phyloP scores from a whole-genome alignment of 1,284 basidiomycete species.

The Anthracocystis panici-leucophaei region DNA sequence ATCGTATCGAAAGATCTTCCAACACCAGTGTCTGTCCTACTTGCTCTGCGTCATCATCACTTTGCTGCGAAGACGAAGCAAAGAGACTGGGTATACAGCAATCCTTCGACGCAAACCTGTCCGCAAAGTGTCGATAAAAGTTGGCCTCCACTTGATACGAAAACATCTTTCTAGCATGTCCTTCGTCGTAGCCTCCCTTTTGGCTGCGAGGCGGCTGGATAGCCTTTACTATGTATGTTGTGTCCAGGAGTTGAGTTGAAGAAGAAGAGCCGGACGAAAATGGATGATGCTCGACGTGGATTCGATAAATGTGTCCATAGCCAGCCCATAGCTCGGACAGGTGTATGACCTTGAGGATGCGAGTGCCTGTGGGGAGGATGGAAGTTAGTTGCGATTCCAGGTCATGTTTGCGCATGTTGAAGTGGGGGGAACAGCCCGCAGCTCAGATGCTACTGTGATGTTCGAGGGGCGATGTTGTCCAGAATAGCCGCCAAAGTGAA shows the following conservation, averaged over 20 bases:
- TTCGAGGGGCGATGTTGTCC: background rate
- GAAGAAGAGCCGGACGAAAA: background rate
- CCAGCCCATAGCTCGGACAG: slow-evolving; percentile 48
- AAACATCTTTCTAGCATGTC: slow-evolving; percentile 45
- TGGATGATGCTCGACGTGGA: slow-evolving; percentile 17
- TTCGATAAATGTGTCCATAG: slow-evolving; percentile 43
- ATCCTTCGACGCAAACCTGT: background rate
- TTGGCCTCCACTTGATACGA: slow-evolving; percentile 52
- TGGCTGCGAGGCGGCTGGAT: slow-evolving; percentile 21
- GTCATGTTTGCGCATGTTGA: slow-evolving; percentile 15
- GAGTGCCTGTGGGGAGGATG: slow-evolving; percentile 15
- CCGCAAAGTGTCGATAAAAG: slow-evolving; percentile 38
- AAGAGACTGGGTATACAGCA: slow-evolving; percentile 21
- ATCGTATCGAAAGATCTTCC: slow-evolving; percentile 26
- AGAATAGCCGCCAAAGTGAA: background rate
- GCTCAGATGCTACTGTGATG: background rate
- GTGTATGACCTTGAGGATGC: slow-evolving; percentile 15
- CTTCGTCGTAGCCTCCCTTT: slow-evolving; percentile 31
- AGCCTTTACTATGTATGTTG: slow-evolving; percentile 37
- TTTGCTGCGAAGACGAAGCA: slow-evolving; percentile 1
- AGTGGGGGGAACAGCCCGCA: background rate
- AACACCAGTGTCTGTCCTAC: slow-evolving; percentile 16
- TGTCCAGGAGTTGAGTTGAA: background rate
- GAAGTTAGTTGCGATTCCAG: slow-evolving; percentile 9
- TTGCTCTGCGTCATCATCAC: background rate